Evolutionary conservation across 352 stramenopile genomes (phyloP).

Genomic region (Globisporangium alternatum): DNA sequence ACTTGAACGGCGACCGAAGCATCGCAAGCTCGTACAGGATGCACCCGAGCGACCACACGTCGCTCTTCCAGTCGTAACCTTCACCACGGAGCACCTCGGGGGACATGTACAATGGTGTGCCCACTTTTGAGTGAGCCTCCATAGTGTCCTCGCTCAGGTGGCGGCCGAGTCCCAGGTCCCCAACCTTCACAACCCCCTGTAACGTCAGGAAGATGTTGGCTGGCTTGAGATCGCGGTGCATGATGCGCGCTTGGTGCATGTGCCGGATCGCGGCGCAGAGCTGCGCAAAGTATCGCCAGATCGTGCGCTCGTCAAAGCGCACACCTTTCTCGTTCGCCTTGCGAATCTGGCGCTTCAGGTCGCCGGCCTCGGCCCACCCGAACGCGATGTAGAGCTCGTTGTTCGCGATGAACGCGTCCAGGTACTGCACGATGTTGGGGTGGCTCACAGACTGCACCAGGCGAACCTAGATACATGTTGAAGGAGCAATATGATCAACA

Average conservation of each 20-base stretch:
- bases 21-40: conserved; percentile 95
- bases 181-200: conserved; percentile 89
- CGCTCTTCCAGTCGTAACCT: conserved; percentile 94
- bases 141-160: conserved; percentile 80
- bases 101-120: conserved; percentile 95
- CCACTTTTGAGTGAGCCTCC: conserved; percentile 89
- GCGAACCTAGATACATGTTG: conserved; percentile 37
- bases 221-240: conserved; percentile 94
- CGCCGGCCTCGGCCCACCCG: conserved; percentile 92
- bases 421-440: conserved; percentile 91
- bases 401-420: conserved; percentile 89
- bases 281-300: conserved; percentile 94
- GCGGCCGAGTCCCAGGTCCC: conserved; percentile 72
- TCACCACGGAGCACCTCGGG: conserved; percentile 92
- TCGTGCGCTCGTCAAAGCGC: conserved; percentile 90
- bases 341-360: conserved; percentile 91
- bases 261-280: conserved; percentile 85
- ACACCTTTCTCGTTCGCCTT: conserved; percentile 84
- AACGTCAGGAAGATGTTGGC: conserved; percentile 94
- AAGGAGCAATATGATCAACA: neutral
- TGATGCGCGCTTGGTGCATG: conserved; percentile 88
- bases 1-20: conserved; percentile 93
- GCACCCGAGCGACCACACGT: conserved; percentile 95
- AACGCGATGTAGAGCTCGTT: conserved; percentile 93
- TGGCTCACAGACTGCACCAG: conserved; percentile 89